Percentiles rank a stretch among this genome's conserved stretches.
Conservation (phyloP, 805 yeast genomes). For the Lachancea fermentati region DNA sequence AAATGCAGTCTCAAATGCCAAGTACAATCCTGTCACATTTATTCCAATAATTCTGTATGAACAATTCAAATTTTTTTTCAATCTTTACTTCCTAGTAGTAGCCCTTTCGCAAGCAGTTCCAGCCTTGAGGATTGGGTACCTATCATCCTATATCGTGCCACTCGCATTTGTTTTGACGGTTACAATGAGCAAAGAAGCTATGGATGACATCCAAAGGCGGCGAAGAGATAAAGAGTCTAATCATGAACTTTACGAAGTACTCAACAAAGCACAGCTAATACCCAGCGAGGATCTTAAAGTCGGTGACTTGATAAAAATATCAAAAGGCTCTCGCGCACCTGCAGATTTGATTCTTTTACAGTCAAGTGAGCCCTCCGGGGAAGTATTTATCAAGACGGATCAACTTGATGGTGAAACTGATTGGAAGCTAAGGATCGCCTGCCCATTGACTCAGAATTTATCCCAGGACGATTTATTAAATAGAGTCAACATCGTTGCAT, state of each 20-base stretch:
- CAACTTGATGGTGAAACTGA: conserved; percentile 99
- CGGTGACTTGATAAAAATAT: conserved; percentile 76
- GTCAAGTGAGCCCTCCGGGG: conserved; percentile 78
- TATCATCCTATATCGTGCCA: conserved; percentile 90
- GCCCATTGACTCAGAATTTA: conserved; percentile 61
- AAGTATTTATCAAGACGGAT: conserved; percentile 91
- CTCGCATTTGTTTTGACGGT: conserved; percentile 86
- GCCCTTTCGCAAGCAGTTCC: conserved; percentile 93
- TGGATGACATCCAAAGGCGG: conserved; percentile 87
- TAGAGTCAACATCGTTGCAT: conserved; percentile 55
- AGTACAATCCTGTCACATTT: conserved; percentile 82
- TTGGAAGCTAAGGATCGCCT: conserved; percentile 88
- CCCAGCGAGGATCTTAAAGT: conserved; percentile 64
- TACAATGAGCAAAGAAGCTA: conserved; percentile 93
- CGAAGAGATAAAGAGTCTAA: conserved; percentile 88
- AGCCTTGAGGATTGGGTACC: conserved; percentile 83
- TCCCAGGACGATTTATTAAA: conserved; percentile 44
- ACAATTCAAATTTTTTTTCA: conserved; percentile 95
- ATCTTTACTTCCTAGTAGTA: conserved; percentile 83
- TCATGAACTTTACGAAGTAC: conserved; percentile 70
- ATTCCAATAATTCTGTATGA: conserved; percentile 86
- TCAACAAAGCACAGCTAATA: conserved; percentile 40
- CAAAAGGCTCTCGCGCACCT: conserved; percentile 83
- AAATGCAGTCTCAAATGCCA: conserved; percentile 89
- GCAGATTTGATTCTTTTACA: conserved; percentile 87